Evolutionary conservation across 108 stramenopile species (phyloP), one percentile per base, ranked within the genome.

Genomic region (Skeletonema marinoi): DNA sequence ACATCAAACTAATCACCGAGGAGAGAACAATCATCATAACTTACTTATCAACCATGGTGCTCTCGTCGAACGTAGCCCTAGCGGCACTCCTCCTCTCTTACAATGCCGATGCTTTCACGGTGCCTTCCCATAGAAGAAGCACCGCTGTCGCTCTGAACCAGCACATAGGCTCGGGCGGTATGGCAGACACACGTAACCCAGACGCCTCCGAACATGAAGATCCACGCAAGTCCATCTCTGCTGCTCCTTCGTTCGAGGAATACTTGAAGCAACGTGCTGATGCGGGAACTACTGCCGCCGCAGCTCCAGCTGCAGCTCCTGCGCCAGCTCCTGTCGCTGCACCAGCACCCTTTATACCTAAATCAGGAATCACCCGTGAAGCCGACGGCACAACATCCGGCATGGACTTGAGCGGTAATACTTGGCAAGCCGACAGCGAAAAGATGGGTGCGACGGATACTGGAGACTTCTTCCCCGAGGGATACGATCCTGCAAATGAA

Each of bases 361-460:
- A 58, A 2, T 42, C 58, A 12, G 41, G 60, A 12, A 10, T 67
- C 19, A 51, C 1, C 1, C 50, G 50, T 19, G 50, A 51, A 19
- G 50, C 50, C 17, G 50, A 51, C 19, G 50, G 50, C 6, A 7
- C 50, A 16, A 51, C 50, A 51, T 51, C 75, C 36, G 83, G 83
- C 41, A 63, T 87, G 66, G 90, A 90, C 54, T 36, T 88, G 54
- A 66, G 71, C 46, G 90, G 90, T 29, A 93, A 93, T 71, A 61
- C 80, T 3, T 90, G 92, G 92, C 89, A 93, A 80, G 90, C 92
- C 9, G 88, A 93, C 42, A 78, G 77, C 51, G 90, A 89, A 64
- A 91, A 87, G 71, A 93, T 93, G 92, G 92, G 88, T 82, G 84
- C 87, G 7, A 91, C 90, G 2, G 93, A 94, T 73, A 89, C 88